Evolutionary conservation across 139 green algal species (phyloP), one percentile per base, ranked within the genome.

Genomic region (Chlorokybus atmophyticus): DNA sequence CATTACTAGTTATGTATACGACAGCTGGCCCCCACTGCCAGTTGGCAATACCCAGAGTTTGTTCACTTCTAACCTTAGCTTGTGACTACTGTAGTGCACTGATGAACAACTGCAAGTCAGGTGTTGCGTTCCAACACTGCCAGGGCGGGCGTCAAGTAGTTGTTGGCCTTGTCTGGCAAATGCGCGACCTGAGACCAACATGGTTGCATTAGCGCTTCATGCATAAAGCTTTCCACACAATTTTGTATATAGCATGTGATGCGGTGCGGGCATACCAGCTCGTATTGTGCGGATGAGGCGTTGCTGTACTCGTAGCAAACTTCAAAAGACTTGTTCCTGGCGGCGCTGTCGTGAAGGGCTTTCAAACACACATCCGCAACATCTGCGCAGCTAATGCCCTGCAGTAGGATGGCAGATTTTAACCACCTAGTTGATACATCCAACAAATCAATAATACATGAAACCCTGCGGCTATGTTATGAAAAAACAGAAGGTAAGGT

Each of bases 291-390:
- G n/a, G n/a, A n/a, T n/a, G n/a, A n/a, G n/a, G n/a, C n/a, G n/a
- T n/a, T n/a, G n/a, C n/a, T n/a, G n/a, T n/a, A n/a, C n/a, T n/a
- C n/a, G n/a, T 44, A 14, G 24, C 49, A 61, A 28, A 98, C 85
- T 40, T 97, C 92, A 53, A 99, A 99, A 0, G 86, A 93, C 79
- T 94, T 96, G 80, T 98, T 98, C 35, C 77, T 71, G 0, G 89
- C 90, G 25, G 77, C 52, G 3, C 27, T 23, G 24, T 79, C 70
- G 48, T 79, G 71, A 19, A 81, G 55, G 17, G 64, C 35, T 39
- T 82, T 84, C 21, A 99, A 63, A 68, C 84, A 93, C 30, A 99
- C 85, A 64, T 99, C 92, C 4, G 92, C 92, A 26, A 97, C 90
- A 59, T 99, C 92, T 1, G 88, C 92, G 31, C 79, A 90, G 44